phyloP scores from a whole-genome alignment of 306 rosid species.

The Sicyos baderoa region DNA sequence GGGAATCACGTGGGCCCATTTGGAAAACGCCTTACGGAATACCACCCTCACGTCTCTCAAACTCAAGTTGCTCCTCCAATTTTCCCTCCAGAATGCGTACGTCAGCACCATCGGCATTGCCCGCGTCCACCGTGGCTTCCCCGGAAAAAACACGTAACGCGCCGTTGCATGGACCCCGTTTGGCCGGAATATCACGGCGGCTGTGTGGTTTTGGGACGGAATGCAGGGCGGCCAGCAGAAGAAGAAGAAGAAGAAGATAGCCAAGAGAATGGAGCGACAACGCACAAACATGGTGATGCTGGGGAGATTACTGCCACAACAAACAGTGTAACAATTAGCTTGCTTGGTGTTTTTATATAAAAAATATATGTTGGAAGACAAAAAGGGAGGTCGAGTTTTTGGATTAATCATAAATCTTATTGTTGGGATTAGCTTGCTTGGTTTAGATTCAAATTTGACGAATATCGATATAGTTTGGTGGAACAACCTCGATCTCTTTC shows the following conservation, averaged over 20 bases:
- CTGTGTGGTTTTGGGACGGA: background rate
- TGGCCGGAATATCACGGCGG: background rate
- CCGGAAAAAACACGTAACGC: conserved; percentile 47
- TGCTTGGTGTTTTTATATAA: no score
- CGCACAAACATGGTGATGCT: conserved; percentile 32
- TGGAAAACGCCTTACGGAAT: conserved; percentile 38
- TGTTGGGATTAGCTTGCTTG: no score
- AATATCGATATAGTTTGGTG: background rate
- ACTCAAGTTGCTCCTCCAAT: conserved; percentile 35
- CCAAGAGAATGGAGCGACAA: conserved; percentile 22
- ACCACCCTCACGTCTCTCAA: conserved; percentile 28
- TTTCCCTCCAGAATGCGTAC: conserved; percentile 43
- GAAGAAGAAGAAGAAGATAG: conserved; percentile 20
- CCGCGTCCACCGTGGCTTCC: conserved; percentile 67
- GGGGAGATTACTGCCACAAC: background rate
- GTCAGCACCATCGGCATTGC: conserved; percentile 54
- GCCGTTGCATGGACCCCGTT: conserved; percentile 23
- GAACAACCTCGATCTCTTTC: no score
- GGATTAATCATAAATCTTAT: background rate
- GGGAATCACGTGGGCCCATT: conserved; percentile 69
- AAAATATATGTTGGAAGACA: no score
- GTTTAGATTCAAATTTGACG: background rate
- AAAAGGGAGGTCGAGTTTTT: no score
- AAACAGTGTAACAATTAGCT: no score
- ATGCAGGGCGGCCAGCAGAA: conserved; percentile 20